Evolutionary conservation across 2,329 filamentous ascomycete species (phyloP).

Genomic region (Alternaria sp.): DNA sequence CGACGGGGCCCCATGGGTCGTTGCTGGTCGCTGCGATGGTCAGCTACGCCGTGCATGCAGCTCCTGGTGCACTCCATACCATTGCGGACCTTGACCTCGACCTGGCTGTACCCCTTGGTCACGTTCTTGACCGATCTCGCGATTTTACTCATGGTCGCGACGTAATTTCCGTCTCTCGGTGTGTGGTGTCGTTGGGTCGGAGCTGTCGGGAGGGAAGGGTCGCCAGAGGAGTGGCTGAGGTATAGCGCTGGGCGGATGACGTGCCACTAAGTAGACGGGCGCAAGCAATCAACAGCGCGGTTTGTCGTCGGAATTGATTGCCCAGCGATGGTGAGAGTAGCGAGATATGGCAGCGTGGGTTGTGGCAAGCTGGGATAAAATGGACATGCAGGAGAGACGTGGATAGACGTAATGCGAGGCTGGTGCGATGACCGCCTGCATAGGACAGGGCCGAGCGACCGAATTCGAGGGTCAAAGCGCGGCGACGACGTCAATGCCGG

Average conservation of each 20-base stretch:
- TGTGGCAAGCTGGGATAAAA: conserved; percentile 16
- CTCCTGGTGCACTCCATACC: conserved; percentile 18
- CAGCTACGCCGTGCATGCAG: conserved; percentile 16
- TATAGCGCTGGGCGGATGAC: conserved; percentile 16
- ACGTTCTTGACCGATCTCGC: conserved; percentile 98
- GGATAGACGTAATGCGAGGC: conserved; percentile 17
- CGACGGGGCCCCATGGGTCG: conserved; percentile 96
- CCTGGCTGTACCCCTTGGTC: conserved; percentile 95
- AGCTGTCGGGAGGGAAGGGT: conserved; percentile 10
- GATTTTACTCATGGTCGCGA: conserved; percentile 84
- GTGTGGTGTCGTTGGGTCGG: conserved; percentile 1
- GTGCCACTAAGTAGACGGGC: conserved; percentile 9
- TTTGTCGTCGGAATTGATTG: neutral
- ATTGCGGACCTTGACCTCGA: conserved; percentile 87
- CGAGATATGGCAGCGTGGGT: conserved; percentile 3
- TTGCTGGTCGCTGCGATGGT: conserved; percentile 84
- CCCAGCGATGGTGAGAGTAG: conserved; percentile 2
- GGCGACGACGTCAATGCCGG: conserved; percentile 13
- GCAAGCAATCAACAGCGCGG: conserved; percentile 10
- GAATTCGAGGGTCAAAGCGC: conserved; percentile 14
- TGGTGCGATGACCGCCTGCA: conserved; percentile 14
- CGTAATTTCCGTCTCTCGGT: neutral
- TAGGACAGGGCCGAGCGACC: conserved; percentile 12
- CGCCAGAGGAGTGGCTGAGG: conserved; percentile 14
- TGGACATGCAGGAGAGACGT: conserved; percentile 11